Evolutionary conservation across 371 early-diverging fungal genomes (phyloP).

Genomic region (Apophysomyces variabilis): DNA sequence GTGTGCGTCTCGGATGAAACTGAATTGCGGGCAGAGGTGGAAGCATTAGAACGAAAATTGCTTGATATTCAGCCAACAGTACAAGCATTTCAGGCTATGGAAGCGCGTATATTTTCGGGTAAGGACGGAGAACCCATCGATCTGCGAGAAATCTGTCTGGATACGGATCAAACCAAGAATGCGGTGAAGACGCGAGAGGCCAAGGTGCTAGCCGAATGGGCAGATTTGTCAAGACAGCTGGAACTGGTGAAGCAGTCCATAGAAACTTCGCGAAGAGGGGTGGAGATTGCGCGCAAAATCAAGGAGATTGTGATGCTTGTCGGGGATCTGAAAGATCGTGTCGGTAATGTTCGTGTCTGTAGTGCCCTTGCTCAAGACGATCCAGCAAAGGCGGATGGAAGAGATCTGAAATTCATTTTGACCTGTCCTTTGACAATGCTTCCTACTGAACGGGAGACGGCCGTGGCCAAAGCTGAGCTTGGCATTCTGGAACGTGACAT

Average conservation of each 20-base stretch:
- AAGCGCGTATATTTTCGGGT: conserved; percentile 31
- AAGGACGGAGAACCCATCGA: conserved; percentile 33
- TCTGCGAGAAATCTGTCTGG: conserved; percentile 31
- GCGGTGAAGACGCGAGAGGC: conserved; percentile 36
- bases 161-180: conserved; percentile 24
- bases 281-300: conserved; percentile 49
- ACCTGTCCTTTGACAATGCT: conserved; percentile 42
- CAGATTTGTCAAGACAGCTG: conserved; percentile 34
- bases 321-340: conserved; percentile 49
- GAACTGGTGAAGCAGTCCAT: conserved; percentile 25
- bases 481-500: conserved; percentile 48
- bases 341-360: conserved; percentile 37
- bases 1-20: conserved; percentile 43
- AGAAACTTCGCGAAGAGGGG: conserved; percentile 35
- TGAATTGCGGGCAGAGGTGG: conserved; percentile 44
- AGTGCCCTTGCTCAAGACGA: conserved; percentile 14
- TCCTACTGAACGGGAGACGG: conserved; percentile 49
- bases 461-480: conserved; percentile 45
- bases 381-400: conserved; percentile 16
- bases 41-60: conserved; percentile 42
- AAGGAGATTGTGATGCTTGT: conserved; percentile 51
- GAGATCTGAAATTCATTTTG: conserved; percentile 31
- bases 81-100: conserved; percentile 45
- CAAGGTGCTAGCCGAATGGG: conserved; percentile 40
- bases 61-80: conserved; percentile 40